Percentiles rank a stretch among this genome's conserved stretches.
Conservation (phyloP, 768 basidiomycete species). For the Pleurotus tuoliensis region DNA sequence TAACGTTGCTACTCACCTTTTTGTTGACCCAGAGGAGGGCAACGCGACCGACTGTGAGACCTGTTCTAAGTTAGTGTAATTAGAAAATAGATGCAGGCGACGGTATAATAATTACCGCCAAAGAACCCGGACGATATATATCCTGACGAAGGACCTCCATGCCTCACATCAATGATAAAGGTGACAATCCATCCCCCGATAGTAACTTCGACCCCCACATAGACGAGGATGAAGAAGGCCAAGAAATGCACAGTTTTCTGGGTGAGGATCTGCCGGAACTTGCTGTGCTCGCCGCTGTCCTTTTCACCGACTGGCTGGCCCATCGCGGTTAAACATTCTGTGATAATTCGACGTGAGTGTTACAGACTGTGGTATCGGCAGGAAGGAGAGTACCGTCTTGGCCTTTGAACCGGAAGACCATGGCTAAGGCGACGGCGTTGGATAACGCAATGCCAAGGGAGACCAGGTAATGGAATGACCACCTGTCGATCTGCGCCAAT, state of each 20-base stretch:
- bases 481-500: conserved; percentile 43
- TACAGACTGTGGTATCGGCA: neutral
- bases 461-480: conserved; percentile 57
- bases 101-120: conserved; percentile 25
- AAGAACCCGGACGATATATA: conserved; percentile 37
- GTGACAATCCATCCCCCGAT: conserved; percentile 45
- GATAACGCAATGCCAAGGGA: conserved; percentile 39
- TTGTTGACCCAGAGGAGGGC: conserved; percentile 27
- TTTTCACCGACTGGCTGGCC: conserved; percentile 30
- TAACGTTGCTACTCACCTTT: conserved; percentile 17
- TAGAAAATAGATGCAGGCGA: neutral
- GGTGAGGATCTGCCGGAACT: conserved; percentile 31
- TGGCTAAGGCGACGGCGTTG: neutral
- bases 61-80: conserved; percentile 14
- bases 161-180: conserved; percentile 33
- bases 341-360: neutral
- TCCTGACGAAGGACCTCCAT: conserved; percentile 24
- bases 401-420: conserved; percentile 1
- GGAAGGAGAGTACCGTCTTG: neutral
- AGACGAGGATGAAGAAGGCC: conserved; percentile 35
- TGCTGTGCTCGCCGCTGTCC: conserved; percentile 16
- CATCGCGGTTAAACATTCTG: conserved; percentile 40
- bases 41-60: conserved; percentile 35
- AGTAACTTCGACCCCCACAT: conserved; percentile 37
- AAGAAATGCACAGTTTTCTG: conserved; percentile 35